phyloP scores from a whole-genome alignment of 2,329 filamentous ascomycete genomes.

The Talaromyces atroroseus region DNA sequence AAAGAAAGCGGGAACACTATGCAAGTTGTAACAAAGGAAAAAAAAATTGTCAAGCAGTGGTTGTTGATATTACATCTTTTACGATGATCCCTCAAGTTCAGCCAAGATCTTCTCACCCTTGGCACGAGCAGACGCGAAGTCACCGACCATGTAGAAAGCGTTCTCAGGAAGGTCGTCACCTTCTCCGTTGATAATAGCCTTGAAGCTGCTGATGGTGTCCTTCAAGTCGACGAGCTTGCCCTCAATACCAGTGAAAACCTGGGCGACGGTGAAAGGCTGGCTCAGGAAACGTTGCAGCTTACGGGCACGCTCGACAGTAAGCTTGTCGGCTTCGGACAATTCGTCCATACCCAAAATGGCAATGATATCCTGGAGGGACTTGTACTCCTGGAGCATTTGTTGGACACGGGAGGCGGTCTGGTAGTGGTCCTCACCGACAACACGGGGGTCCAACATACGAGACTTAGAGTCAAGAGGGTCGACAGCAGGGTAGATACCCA shows the following conservation, averaged over 20 bases:
- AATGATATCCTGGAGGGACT: constrained; percentile 99
- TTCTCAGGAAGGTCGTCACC: constrained; percentile 92
- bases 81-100: constrained; percentile 66
- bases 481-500: constrained; percentile 99
- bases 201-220: constrained; percentile 96
- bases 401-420: constrained; percentile 88
- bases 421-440: constrained; percentile 98
- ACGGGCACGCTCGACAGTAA: constrained; percentile 99
- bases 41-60: constrained; percentile 8
- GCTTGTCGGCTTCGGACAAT: constrained; percentile 97
- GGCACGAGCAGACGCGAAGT: constrained; percentile 82
- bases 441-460: constrained; percentile 98
- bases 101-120: constrained; percentile 99
- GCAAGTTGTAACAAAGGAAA: constrained; percentile 27
- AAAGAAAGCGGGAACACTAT: constrained; percentile 33
- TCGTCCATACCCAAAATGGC: constrained; percentile 99
- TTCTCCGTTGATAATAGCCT: constrained; percentile 92
- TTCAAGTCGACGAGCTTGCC: constrained; percentile 96
- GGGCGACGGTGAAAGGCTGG: constrained; percentile 92
- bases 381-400: constrained; percentile 99
- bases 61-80: constrained; percentile 39
- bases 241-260: constrained; percentile 74
- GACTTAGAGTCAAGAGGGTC: constrained; percentile 99
- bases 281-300: constrained; percentile 99
- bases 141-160: constrained; percentile 97